Evolutionary conservation across 208 protist genomes (phyloP), one percentile per base, ranked within the genome.

Genomic region (Trypanosoma grayi): DNA sequence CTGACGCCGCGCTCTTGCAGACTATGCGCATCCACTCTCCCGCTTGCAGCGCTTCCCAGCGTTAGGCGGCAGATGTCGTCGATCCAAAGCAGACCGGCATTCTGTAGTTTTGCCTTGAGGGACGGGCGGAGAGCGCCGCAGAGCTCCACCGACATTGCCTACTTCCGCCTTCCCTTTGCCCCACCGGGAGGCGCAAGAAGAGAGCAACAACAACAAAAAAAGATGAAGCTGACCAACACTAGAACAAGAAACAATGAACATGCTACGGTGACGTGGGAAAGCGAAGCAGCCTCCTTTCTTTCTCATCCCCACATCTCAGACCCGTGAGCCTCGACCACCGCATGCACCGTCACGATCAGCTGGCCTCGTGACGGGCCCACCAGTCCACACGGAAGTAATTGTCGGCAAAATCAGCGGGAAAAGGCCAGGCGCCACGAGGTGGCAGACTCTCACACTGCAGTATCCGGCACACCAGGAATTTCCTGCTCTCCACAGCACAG

Each of bases 21-120:
- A 4, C 11, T 14, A 16, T 4, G 8, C n/a, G 2, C 24, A 22
- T 13, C 20, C n/a, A 47, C 36, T 25, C 18, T 37, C 16, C 9
- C 22, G 36, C 10, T 60, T 8, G 36, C 2, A 10, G 13, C 13
- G 16, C 47, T 37, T 46, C 25, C 30, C 22, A 24, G 13, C 16
- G 18, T 20, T 48, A 33, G 33, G 27, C 46, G 48, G 40, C 13
- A 39, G 1, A 90, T 58, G 13, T 88, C 74, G 8, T 66, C 54
- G 4, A 87, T 60, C 59, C 75, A 81, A 10, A 93, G 47, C 4
- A 91, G 22, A 16, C 83, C 87, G 20, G 66, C 70, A 55, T 89
- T 75, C 52, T 90, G 87, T 60, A 90, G 47, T 55, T 87, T 91
- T 18, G 83, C 78, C 58, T 91, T 93, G 7, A 87, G 37, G 5